Conservation (phyloP, 176 grass and related monocot species). For the Bromus sterilis region DNA sequence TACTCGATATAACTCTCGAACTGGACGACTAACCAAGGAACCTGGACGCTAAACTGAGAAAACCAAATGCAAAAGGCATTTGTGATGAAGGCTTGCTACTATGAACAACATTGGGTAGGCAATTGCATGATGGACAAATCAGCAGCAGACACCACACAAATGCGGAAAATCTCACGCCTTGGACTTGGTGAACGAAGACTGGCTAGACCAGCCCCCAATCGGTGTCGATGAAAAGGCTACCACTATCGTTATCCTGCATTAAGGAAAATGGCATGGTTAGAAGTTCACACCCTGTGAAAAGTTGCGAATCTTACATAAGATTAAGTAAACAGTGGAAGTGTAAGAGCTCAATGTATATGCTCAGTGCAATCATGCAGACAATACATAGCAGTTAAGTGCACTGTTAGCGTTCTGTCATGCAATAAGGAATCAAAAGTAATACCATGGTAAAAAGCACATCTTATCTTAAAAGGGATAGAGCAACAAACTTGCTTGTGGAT, state of each 20-base stretch:
- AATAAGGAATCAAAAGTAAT: not conserved
- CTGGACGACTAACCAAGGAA: not conserved
- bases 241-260: slow-evolving; percentile 20
- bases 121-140: slow-evolving; percentile 26
- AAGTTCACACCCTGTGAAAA: not conserved
- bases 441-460: not conserved
- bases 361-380: not conserved
- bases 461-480: not conserved
- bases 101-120: slow-evolving; percentile 25
- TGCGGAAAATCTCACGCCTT: slow-evolving; percentile 13
- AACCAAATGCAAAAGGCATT: slow-evolving; percentile 28
- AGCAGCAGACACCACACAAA: slow-evolving; percentile 14
- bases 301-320: not conserved
- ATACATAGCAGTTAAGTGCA: not conserved
- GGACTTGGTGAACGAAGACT: not conserved
- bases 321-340: not conserved
- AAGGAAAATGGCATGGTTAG: not conserved
- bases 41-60: slow-evolving; percentile 30
- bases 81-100: slow-evolving; percentile 34
- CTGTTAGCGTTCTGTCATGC: not conserved
- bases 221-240: slow-evolving; percentile 21
- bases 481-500: not conserved
- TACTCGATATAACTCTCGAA: slow-evolving; percentile 19
- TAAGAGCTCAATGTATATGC: not conserved
- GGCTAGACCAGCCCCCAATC: slow-evolving; percentile 49